Evolutionary conservation across 148 eudicot species (phyloP), one percentile per base, ranked within the genome.

Genomic region (Polygonum aviculare): DNA sequence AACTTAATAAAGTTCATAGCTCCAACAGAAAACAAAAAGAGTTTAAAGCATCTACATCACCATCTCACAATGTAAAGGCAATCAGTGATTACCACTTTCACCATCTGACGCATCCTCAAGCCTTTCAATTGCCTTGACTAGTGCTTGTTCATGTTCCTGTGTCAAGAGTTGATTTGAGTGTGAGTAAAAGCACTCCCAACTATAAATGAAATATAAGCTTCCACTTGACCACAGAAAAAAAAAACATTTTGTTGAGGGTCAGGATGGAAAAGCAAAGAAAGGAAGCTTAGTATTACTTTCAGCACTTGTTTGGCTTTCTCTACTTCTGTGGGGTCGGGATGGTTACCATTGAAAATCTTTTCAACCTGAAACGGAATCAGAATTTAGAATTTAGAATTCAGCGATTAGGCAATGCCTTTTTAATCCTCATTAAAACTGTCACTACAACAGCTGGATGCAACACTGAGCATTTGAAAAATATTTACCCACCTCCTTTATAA

Each of bases 121-220:
- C 81, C 86, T 90, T 72, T 91, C 88, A 85, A 93, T 89, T 60
- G 95, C 97, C 54, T 90, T 90, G 12, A 86, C 81, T 69, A 93
- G 82, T 70, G 95, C 87, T 80, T 87, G 87, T 78, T 93, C 95
- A 52, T 93, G 97, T 57, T 93, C 97, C 97, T 93, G 89, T 78
- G 75, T 76, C 44, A 78, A 48, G 67, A 57, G 12, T 55, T 52
- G 45, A 71, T 72, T 76, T 33, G 36, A 67, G 9, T n/a, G 52
- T 12, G 12, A 63, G 22, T 52, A 22, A 57, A n/a, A 39, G 4
- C 19, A 75, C 12, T 9, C 11, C 3, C 45, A 57, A 1, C 8
- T 15, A 47, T 52, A 74, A 5, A 35, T 3, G 50, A 18, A 57
- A 47, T 39, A 45, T 73, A 16, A 57, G 12, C 9, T 54, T n/a